These are phyloP conservation scores for Halophytophthora polymorphica DNA, from an alignment of 352 stramenopile genomes.

Conservation along the genomic window DNA sequence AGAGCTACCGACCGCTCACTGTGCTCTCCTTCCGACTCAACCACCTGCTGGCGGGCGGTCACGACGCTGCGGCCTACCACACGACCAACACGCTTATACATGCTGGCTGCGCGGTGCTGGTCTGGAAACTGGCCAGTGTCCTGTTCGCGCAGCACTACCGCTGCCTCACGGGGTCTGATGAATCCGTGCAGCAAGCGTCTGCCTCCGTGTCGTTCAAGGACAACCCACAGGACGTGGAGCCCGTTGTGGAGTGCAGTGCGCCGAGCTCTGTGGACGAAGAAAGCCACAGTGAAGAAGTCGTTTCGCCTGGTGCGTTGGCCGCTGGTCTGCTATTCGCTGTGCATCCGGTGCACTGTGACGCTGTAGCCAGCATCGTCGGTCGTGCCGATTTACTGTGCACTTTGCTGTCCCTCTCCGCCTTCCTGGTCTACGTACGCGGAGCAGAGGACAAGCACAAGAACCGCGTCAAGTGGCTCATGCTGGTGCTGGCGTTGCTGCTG, in stretches of 20 bases:
- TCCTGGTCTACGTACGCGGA: slow-evolving; percentile 51
- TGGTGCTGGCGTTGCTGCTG: slow-evolving; percentile 15
- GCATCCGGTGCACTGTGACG: slow-evolving; percentile 90
- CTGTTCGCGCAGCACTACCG: slow-evolving; percentile 25
- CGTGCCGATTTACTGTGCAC: slow-evolving; percentile 88
- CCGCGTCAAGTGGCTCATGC: slow-evolving; percentile 16
- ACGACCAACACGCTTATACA: slow-evolving; percentile 76
- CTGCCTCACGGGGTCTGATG: background rate
- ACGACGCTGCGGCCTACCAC: slow-evolving; percentile 64
- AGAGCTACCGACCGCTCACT: slow-evolving; percentile 86
- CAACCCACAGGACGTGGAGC: slow-evolving; percentile 16
- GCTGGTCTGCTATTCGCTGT: slow-evolving; percentile 87
- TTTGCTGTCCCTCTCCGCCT: slow-evolving; percentile 53
- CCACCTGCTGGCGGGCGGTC: slow-evolving; percentile 38
- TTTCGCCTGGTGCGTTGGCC: slow-evolving; percentile 4
- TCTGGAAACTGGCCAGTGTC: slow-evolving; percentile 42
- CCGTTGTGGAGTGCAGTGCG: background rate
- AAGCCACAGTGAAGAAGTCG: background rate
- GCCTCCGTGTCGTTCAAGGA: background rate
- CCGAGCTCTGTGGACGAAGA: background rate
- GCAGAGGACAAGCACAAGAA: slow-evolving; percentile 9
- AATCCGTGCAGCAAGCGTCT: background rate
- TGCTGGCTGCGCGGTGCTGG: slow-evolving; percentile 47
- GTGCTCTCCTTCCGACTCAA: slow-evolving; percentile 77
- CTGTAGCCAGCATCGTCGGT: slow-evolving; percentile 88